Evolutionary conservation across 768 basidiomycete species (phyloP), one percentile per base, ranked within the genome.

Genomic region (Boletus insuetus): DNA sequence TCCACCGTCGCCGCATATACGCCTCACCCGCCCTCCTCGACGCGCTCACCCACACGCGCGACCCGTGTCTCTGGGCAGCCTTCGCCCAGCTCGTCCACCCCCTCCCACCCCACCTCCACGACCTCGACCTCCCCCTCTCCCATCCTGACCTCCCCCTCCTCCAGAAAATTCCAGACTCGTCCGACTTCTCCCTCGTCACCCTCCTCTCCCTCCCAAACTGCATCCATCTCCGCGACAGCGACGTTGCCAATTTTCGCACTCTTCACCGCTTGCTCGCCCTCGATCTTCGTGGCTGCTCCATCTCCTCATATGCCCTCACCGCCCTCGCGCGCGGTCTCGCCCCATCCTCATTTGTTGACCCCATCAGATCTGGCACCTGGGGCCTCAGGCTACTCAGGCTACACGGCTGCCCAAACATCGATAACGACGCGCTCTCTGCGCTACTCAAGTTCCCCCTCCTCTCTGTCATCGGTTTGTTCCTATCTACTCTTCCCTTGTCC

Each of bases 1-100:
- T 82, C 79, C 63, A 63, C 83, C 31, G 70, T 66, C 45, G 59
- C 54, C 29, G 50, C 73, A 81, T 43, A 60, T 71, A 22, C 60
- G 68, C 20, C 67, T 69, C 60, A 65, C 80, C 4, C 78, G 84
- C 60, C 71, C 80, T 52, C 50, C 82, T 50, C 59, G 61, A 75
- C 76, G 46, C 61, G 20, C 53, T 74, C 47, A 19, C 69, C 46
- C 45, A 64, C 31, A 50, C 58, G 0, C 65, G 80, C 2, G 81
- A 86, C 59, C 85, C 88, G 2, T 73, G 77, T 12, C 69, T 86
- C 14, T 90, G 88, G 86, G 81, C 78, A 0, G 72, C 79, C 19
- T 54, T 91, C 41, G 73, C 79, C 6, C 89, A 89, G 62, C 62
- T 88, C 83, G 83, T 63, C 12, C 58, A 72, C 63, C 79, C 61